Evolutionary conservation across 2,329 filamentous ascomycete genomes (phyloP), one percentile per base, ranked within the genome.

Genomic region (Scopulariopsis brevicaulis): DNA sequence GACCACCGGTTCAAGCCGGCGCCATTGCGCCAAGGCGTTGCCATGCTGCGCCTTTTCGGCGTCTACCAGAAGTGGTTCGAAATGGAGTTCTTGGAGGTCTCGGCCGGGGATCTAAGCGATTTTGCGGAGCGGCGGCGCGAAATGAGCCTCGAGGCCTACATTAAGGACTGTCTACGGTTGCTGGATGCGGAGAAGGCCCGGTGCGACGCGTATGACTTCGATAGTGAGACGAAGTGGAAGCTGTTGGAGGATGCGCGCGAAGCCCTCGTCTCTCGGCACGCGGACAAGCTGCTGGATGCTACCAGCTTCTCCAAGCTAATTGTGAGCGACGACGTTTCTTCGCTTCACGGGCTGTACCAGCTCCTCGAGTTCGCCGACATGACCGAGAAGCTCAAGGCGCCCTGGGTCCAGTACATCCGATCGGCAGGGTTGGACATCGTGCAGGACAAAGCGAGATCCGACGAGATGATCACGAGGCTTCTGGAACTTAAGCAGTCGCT

Each of bases 391-490:
- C 74, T 99, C 48, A 87, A 84, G 63, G 68, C 76, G 3, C 83
- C 90, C 0, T 97, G 96, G 77, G 82, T 83, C 63, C 79, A 81
- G 37, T 96, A 94, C 73, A 92, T 97, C 57, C 80, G 85, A 54
- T 76, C 80, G 24, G 83, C 89, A 4, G 94, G 94, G 0, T 82
- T 85, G 0, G 72, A 71, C 1, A 93, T 99, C 59, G 86, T 97
- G 5, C 85, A 88, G 60, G 89, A 96, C 66, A 86, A 86, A 55
- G 83, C 86, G 37, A 83, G 86, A 43, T 85, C 87, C 54, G 85
- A 91, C 20, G 84, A 91, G 55, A 97, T 99, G 92, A 85, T 99
- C 1, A 74, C 90, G 5, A 83, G 89, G 37, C 76, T 99, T 4
- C 77, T 99, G 11, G 83, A 87, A 28, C 82, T 99, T 63, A 92